Base-by-base conservation (phyloP, 1,139 yeast genomes). In the Taphrina populina region DNA sequence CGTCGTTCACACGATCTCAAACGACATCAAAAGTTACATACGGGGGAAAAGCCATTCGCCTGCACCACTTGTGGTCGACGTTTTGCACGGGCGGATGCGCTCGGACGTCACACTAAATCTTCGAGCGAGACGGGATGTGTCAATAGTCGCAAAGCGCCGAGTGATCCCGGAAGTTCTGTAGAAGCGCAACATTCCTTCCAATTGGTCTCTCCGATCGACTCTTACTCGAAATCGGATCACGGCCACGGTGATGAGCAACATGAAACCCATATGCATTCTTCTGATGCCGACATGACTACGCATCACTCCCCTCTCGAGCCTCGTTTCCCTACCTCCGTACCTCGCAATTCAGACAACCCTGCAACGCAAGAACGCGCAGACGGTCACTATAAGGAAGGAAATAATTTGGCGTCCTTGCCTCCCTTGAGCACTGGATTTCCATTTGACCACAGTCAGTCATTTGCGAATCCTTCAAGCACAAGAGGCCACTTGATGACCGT, bases 1-100 rank as follows among this genome's bases (percentile, higher is more conserved):
- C 75, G 94, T 59, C 73, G 95, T 39, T 76, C 81, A 34, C 92
- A 85, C 66, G 95, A 86, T 67, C 73, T 85, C 63, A 83, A 81
- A 65, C 74, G 95, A 43, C 95, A 86, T 65, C 79, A 79, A 61
- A 83, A 82, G 66, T 73, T 83, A 32, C 95, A 86, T 65, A 79
- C 88, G 0, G 92, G 92, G 35, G 88, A 81, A 62, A 81, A 79
- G 66, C 90, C 92, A 1, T 83, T 72, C 65, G 69, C 68, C 30
- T 85, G 95, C 68, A 71, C 69, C 7, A 71, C 72, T 56, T 86
- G 95, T 68, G 78, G 79, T 11, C 74, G 86, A 47, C 71, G 76
- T 52, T 86, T 86, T 71, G 88, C 94, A 1, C 71, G 95, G 26
- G 82, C 83, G 1, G 95, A 86, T 67, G 90, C 95, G 0, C 73